These are phyloP conservation scores for peach (Prunus persica) DNA, from an alignment of 306 rosid species.

Conservation along the genomic window DNA sequence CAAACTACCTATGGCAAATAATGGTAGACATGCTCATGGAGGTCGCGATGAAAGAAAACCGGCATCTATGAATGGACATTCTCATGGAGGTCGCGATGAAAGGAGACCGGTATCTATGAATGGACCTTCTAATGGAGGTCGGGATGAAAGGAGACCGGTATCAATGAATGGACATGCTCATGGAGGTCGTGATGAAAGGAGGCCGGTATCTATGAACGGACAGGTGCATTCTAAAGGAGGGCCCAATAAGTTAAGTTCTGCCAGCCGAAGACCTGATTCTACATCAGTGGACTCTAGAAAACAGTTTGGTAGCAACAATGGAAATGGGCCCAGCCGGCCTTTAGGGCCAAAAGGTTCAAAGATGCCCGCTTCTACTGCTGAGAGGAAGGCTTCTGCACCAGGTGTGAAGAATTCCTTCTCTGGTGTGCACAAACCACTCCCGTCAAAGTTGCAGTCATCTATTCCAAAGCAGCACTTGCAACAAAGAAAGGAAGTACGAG, in stretches of 20 bases:
- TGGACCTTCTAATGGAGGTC: constrained; percentile 27
- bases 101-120: too few relatives aligned
- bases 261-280: constrained; percentile 40
- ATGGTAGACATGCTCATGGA: constrained; percentile 33
- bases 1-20: constrained; percentile 36
- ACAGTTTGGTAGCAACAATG: constrained; percentile 53
- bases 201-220: constrained; percentile 31
- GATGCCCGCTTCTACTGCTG: constrained; percentile 36
- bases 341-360: constrained; percentile 47
- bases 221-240: constrained; percentile 47
- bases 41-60: neutral
- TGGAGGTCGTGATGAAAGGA: constrained; percentile 38
- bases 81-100: too few relatives aligned
- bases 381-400: constrained; percentile 46
- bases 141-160: too few relatives aligned
- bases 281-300: constrained; percentile 48
- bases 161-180: too few relatives aligned
- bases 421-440: constrained; percentile 38
- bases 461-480: constrained; percentile 41
- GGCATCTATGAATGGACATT: too few relatives aligned
- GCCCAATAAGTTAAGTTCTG: constrained; percentile 45
- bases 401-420: constrained; percentile 36
- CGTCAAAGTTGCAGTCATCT: constrained; percentile 41
- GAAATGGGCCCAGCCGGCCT: constrained; percentile 68
- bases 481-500: constrained; percentile 47